Evolutionary conservation across 768 basidiomycete genomes (phyloP).

Genomic region (Lactifluus volemus): DNA sequence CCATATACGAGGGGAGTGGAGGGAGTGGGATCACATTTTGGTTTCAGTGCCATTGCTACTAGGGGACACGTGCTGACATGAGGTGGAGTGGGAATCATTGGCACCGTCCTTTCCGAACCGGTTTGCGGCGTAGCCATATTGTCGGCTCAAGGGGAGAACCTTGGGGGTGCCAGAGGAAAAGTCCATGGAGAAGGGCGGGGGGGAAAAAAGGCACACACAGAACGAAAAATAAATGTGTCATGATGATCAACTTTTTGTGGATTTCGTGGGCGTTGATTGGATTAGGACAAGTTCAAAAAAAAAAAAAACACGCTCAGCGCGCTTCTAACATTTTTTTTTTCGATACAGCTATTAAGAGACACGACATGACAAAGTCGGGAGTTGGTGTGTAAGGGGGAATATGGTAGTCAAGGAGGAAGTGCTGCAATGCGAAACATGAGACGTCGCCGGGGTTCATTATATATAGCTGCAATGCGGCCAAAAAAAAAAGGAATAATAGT

Average conservation of each 20-base stretch:
- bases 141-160: neutral
- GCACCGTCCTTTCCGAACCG: neutral
- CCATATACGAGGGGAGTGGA: too few relatives aligned
- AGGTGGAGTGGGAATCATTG: slow-evolving; percentile 4
- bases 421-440: slow-evolving; percentile 10
- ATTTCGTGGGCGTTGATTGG: neutral
- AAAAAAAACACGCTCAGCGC: slow-evolving; percentile 2
- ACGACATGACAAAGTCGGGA: neutral
- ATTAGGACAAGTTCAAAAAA: neutral
- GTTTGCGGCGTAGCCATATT: neutral
- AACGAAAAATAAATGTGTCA: neutral
- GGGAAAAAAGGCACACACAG: neutral
- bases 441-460: slow-evolving; percentile 12
- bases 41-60: neutral
- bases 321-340: slow-evolving; percentile 1
- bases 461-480: slow-evolving; percentile 15
- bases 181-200: neutral
- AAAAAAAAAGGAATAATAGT: neutral
- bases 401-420: neutral
- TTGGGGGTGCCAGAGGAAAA: neutral
- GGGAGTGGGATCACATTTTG: neutral
- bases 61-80: neutral
- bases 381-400: neutral
- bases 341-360: slow-evolving; percentile 8
- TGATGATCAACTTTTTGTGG: neutral